phyloP scores from a whole-genome alignment of 192 early-diverging fungal genomes.

The Coemansia sp. region DNA sequence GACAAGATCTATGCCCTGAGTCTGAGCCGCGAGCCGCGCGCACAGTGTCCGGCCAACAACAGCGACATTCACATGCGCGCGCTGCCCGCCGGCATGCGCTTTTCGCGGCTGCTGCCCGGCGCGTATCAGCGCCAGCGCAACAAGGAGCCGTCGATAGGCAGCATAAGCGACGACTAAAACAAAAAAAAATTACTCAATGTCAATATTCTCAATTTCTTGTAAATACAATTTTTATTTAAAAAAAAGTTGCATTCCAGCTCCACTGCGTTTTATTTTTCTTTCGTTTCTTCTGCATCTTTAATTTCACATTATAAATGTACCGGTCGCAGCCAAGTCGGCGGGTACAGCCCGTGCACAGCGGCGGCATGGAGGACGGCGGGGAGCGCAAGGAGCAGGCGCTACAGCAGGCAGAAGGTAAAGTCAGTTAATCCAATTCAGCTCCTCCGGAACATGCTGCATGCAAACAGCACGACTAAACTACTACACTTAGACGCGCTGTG shows the following conservation, averaged over 20 bases:
- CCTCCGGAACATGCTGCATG: background rate
- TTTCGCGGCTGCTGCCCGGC: conserved; percentile 23
- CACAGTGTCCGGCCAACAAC: background rate
- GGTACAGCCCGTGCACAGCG: background rate
- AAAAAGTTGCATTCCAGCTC: too few species aligned
- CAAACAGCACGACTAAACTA: background rate
- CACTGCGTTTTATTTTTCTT: background rate
- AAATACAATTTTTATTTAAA: too few species aligned
- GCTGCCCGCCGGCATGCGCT: conserved; percentile 1
- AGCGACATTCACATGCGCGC: background rate
- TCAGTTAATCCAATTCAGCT: background rate
- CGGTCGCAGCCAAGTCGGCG: conserved; percentile 18
- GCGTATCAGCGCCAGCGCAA: conserved; percentile 6
- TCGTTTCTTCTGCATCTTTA: background rate
- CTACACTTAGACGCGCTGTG: conserved; percentile 35
- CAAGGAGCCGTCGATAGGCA: background rate
- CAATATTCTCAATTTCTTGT: too few species aligned
- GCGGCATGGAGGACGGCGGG: background rate
- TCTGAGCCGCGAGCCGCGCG: conserved; percentile 37
- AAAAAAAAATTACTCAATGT: too few species aligned
- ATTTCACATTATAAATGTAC: conserved; percentile 11
- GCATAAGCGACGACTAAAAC: background rate
- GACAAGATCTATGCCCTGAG: conserved; percentile 49
- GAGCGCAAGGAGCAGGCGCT: conserved; percentile 49
- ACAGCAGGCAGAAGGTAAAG: conserved; percentile 44